These are phyloP conservation scores for Magnusiomyces sp. DNA, from an alignment of 1,139 yeast genomes.

Conservation along the genomic window DNA sequence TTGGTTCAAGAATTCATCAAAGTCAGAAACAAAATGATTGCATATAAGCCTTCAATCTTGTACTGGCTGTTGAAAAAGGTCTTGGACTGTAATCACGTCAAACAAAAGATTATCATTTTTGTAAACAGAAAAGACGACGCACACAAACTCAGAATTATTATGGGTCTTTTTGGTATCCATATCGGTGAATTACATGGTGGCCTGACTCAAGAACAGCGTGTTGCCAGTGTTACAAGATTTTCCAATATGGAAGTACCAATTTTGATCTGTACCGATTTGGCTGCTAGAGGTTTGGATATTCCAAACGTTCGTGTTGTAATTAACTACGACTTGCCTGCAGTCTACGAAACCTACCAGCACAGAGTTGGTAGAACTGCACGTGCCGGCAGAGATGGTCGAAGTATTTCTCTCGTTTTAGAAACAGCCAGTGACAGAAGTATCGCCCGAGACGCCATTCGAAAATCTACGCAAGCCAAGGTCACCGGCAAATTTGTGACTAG, in stretches of 20 bases:
- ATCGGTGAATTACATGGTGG: conserved; percentile 95
- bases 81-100: conserved; percentile 37
- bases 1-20: conserved; percentile 89
- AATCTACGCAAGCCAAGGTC: conserved; percentile 13
- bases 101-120: conserved; percentile 74
- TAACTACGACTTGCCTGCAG: conserved; percentile 92
- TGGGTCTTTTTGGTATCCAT: conserved; percentile 78
- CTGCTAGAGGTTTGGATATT: conserved; percentile 98
- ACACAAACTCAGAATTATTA: conserved; percentile 71
- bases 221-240: conserved; percentile 72
- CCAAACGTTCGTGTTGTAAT: conserved; percentile 93
- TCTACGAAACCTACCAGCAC: conserved; percentile 83
- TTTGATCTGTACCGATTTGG: conserved; percentile 91
- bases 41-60: conserved; percentile 71
- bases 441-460: conserved; percentile 76
- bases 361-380: conserved; percentile 99
- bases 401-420: conserved; percentile 92
- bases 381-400: conserved; percentile 93
- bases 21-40: conserved; percentile 74
- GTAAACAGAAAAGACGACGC: conserved; percentile 88
- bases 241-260: conserved; percentile 77
- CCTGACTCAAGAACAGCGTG: conserved; percentile 89
- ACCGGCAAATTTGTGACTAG: conserved; percentile 61
- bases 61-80: conserved; percentile 60
- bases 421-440: conserved; percentile 73